Conservation (phyloP, 1,284 basidiomycete genomes). For the Boletus smithii region DNA sequence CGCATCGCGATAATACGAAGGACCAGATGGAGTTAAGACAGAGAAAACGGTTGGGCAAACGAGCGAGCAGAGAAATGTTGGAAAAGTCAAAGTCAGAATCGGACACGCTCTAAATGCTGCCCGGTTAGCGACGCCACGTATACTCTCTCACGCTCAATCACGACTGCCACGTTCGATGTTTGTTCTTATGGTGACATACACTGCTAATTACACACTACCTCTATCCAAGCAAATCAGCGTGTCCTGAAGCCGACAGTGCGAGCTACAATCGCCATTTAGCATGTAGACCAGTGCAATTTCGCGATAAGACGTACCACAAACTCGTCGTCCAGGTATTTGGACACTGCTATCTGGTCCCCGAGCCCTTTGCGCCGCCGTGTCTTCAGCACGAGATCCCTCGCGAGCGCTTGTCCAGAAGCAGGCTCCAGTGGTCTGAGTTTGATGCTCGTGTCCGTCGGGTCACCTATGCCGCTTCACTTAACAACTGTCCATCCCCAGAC, state of each 20-base stretch:
- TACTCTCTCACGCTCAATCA: conserved; percentile 35
- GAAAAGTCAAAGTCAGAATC: conserved; percentile 13
- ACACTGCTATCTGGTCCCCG: conserved; percentile 90
- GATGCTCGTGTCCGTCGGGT: conserved; percentile 95
- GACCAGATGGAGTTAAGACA: conserved; percentile 41
- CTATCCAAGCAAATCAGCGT: conserved; percentile 81
- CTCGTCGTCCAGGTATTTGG: conserved; percentile 93
- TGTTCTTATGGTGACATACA: too few relatives aligned
- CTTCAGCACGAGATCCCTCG: conserved; percentile 92
- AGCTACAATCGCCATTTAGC: conserved; percentile 45
- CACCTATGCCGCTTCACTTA: conserved; percentile 50
- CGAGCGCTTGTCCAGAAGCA: conserved; percentile 89
- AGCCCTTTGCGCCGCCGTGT: conserved; percentile 94
- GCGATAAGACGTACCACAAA: conserved; percentile 66
- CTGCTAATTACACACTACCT: conserved; percentile 15
- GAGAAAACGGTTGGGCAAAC: conserved; percentile 35
- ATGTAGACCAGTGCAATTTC: not conserved
- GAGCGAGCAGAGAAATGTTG: conserved; percentile 35
- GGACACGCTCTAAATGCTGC: conserved; percentile 35
- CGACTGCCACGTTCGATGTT: not conserved
- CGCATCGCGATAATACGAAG: conserved; percentile 72
- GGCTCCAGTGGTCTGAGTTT: conserved; percentile 95
- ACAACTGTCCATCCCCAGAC: conserved; percentile 7
- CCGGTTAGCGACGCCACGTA: conserved; percentile 49
- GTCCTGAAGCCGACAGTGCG: conserved; percentile 86